Percentiles rank a stretch among this genome's conserved stretches.
These are phyloP conservation scores for Boeremia lycopersici DNA, from an alignment of 2,329 filamentous ascomycete species.

Conservation along the genomic window DNA sequence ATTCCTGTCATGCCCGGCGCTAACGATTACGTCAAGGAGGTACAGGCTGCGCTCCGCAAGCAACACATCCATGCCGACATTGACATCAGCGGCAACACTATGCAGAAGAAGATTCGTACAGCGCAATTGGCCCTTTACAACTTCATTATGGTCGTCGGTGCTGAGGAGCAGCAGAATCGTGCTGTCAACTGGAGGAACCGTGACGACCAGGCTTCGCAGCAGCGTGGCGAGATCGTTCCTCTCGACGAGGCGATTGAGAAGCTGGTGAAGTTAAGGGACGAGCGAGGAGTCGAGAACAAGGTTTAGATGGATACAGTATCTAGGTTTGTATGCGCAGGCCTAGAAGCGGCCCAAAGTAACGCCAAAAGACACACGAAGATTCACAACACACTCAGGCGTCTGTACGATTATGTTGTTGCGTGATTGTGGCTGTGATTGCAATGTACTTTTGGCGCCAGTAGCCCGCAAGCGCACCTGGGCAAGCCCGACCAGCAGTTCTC, in stretches of 20 bases:
- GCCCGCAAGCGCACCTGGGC: background rate
- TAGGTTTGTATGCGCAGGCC: slow-evolving; percentile 6
- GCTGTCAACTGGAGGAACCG: slow-evolving; percentile 69
- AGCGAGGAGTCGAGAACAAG: slow-evolving; percentile 47
- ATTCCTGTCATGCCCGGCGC: slow-evolving; percentile 76
- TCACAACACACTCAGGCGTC: background rate
- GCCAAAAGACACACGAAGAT: background rate
- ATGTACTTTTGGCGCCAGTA: background rate
- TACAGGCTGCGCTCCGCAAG: slow-evolving; percentile 70
- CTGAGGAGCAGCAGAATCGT: slow-evolving; percentile 63
- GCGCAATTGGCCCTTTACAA: slow-evolving; percentile 83
- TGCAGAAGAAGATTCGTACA: slow-evolving; percentile 88
- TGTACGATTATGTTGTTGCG: background rate
- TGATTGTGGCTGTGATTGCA: background rate
- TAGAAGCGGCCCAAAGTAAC: background rate
- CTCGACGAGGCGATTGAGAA: slow-evolving; percentile 64
- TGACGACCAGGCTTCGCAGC: slow-evolving; percentile 66
- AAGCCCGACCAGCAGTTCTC: background rate
- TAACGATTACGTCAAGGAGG: slow-evolving; percentile 75
- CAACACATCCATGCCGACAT: slow-evolving; percentile 73
- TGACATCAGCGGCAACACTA: slow-evolving; percentile 76
- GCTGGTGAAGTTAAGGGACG: slow-evolving; percentile 54
- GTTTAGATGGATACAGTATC: slow-evolving; percentile 12
- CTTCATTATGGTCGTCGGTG: slow-evolving; percentile 76
- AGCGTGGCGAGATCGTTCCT: slow-evolving; percentile 65